These are phyloP conservation scores for Limonium bicolor DNA, from an alignment of 148 eudicot species.

Conservation along the genomic window DNA sequence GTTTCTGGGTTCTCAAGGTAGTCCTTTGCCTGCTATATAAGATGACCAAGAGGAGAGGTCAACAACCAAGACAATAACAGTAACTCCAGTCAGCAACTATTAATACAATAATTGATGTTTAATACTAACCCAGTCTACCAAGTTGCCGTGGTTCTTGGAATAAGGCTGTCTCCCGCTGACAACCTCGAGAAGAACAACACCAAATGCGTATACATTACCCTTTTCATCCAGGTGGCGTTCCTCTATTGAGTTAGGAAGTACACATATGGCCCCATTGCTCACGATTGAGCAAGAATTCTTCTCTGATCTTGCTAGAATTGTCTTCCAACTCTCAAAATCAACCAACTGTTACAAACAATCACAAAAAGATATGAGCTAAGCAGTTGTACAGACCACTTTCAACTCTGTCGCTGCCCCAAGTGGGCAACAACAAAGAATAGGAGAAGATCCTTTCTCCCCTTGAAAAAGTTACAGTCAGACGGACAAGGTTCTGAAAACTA, in stretches of 20 bases:
- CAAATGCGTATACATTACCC: constrained; percentile 67
- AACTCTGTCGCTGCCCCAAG: too few relatives aligned
- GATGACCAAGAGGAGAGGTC: too few relatives aligned
- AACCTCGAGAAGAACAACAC: constrained; percentile 69
- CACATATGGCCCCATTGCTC: constrained; percentile 55
- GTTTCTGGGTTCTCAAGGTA: constrained; percentile 51
- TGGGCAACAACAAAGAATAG: too few relatives aligned
- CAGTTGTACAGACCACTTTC: too few relatives aligned
- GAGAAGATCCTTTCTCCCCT: too few relatives aligned
- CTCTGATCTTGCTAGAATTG: constrained; percentile 66
- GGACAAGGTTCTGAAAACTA: background rate
- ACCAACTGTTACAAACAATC: constrained; percentile 44
- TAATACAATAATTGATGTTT: background rate
- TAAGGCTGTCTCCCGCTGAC: constrained; percentile 74
- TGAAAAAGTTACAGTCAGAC: background rate
- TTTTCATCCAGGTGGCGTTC: constrained; percentile 54
- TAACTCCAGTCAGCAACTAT: background rate
- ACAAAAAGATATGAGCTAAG: too few relatives aligned
- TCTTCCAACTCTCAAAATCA: constrained; percentile 98
- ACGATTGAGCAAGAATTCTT: constrained; percentile 56
- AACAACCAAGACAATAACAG: background rate
- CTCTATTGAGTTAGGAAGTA: constrained; percentile 53
- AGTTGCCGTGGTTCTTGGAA: constrained; percentile 54
- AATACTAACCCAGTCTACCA: constrained; percentile 81
- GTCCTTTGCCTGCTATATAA: constrained; percentile 62